phyloP scores from a whole-genome alignment of 2,329 filamentous ascomycete species.

The Magnaporthiopsis incrustans region DNA sequence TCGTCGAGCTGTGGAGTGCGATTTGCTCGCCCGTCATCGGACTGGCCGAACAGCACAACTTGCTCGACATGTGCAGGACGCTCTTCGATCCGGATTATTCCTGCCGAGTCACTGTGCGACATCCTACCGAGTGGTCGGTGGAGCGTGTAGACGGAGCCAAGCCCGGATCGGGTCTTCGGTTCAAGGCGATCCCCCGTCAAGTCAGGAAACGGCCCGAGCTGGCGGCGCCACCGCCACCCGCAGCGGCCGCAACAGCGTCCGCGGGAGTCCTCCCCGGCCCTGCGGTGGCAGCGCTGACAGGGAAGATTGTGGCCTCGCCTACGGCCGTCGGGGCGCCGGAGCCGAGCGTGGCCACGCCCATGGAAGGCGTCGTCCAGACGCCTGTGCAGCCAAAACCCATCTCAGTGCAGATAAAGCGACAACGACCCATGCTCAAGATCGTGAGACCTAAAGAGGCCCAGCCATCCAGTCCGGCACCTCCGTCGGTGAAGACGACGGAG shows the following conservation, averaged over 20 bases:
- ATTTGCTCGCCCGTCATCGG: constrained; percentile 38
- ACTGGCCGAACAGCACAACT: constrained; percentile 37
- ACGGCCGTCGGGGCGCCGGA: neutral
- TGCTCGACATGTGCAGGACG: constrained; percentile 42
- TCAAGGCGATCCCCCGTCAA: constrained; percentile 13
- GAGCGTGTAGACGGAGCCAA: constrained; percentile 15
- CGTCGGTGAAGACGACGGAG: constrained; percentile 7
- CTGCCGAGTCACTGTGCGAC: constrained; percentile 36
- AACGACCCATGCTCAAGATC: constrained; percentile 12
- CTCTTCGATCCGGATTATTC: constrained; percentile 41
- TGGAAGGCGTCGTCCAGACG: neutral
- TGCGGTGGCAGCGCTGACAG: neutral
- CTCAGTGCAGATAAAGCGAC: constrained; percentile 9
- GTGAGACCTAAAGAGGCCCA: constrained; percentile 6
- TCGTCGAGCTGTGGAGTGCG: constrained; percentile 39
- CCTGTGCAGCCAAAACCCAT: constrained; percentile 6
- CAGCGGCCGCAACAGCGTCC: neutral
- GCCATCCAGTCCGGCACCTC: constrained; percentile 17
- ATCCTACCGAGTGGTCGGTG: constrained; percentile 37
- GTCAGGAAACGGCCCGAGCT: constrained; percentile 7
- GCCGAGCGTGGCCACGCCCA: neutral
- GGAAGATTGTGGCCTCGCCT: neutral
- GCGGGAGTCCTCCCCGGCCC: neutral
- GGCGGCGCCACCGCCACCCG: neutral
- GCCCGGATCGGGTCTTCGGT: constrained; percentile 9